These are phyloP conservation scores for Micractinium sp. DNA, from an alignment of 139 green algal genomes.

Conservation along the genomic window DNA sequence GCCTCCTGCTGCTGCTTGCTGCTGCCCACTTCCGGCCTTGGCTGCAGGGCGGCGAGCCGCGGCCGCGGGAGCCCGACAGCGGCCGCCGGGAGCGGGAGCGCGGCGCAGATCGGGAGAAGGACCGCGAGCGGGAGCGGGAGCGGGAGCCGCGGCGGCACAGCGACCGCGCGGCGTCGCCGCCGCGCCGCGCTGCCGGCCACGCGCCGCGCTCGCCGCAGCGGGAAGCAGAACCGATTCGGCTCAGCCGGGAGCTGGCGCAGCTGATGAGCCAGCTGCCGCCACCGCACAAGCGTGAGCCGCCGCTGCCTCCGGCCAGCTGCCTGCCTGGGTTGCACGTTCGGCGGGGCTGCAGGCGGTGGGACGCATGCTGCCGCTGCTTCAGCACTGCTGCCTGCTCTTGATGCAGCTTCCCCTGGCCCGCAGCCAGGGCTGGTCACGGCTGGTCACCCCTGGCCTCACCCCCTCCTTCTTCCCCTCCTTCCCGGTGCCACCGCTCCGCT, in stretches of 20 bases:
- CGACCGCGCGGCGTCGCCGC: not conserved
- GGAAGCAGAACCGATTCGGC: conserved; percentile 31
- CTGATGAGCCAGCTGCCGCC: conserved; percentile 65
- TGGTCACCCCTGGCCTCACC: too few relatives aligned
- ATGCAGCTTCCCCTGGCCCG: too few relatives aligned
- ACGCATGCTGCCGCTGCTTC: too few relatives aligned
- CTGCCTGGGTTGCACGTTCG: too few relatives aligned
- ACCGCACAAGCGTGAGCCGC: conserved; percentile 31
- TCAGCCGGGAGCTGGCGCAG: conserved; percentile 58
- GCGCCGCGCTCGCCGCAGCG: conserved; percentile 4
- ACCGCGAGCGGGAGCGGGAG: not conserved
- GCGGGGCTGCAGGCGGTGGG: too few relatives aligned
- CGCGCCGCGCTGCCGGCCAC: not conserved
- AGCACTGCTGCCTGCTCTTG: too few relatives aligned
- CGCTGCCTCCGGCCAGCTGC: too few relatives aligned
- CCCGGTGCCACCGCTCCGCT: too few relatives aligned
- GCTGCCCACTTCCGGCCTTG: not conserved
- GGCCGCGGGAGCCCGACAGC: not conserved
- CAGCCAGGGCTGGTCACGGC: too few relatives aligned
- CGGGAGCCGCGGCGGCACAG: conserved; percentile 1
- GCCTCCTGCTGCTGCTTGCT: not conserved
- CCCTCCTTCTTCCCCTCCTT: too few relatives aligned
- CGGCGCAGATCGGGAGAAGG: not conserved
- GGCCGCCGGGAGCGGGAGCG: not conserved
- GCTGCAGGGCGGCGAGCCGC: not conserved